These are phyloP conservation scores for Colletotrichum sp. DNA, from an alignment of 2,329 filamentous ascomycete genomes.

Conservation along the genomic window DNA sequence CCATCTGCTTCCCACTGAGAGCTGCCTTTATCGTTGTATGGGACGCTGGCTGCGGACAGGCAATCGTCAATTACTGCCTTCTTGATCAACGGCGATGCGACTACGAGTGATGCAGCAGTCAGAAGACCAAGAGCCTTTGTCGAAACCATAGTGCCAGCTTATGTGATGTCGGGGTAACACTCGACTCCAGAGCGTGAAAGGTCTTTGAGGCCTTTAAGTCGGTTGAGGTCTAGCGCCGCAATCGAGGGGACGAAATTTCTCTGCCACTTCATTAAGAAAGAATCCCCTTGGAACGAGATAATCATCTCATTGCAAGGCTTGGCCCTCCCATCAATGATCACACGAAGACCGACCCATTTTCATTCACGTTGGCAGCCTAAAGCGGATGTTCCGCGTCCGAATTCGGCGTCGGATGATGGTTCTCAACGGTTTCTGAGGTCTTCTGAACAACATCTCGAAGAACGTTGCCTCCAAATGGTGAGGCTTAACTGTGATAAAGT, in stretches of 20 bases:
- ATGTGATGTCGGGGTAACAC: not conserved
- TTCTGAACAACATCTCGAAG: not conserved
- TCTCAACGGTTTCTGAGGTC: not conserved
- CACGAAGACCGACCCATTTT: not conserved
- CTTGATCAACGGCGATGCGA: not conserved
- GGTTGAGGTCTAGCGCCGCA: not conserved
- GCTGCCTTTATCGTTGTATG: conserved; percentile 23
- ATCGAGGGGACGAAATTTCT: not conserved
- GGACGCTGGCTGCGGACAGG: conserved; percentile 26
- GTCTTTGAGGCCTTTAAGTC: rapidly evolving
- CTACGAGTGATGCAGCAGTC: not conserved
- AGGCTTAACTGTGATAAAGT: not conserved
- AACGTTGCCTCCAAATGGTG: not conserved
- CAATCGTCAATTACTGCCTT: conserved; percentile 27
- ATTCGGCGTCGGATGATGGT: not conserved
- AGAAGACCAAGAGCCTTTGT: not conserved
- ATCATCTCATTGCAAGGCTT: not conserved
- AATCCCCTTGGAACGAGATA: not conserved
- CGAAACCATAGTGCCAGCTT: not conserved
- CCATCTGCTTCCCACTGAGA: conserved; percentile 37
- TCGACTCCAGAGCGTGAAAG: not conserved
- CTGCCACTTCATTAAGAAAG: too few relatives aligned
- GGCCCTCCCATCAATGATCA: not conserved
- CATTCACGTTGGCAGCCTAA: rapidly evolving
- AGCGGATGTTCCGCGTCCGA: not conserved